Evolutionary conservation across 352 stramenopile genomes (phyloP), one percentile per base, ranked within the genome.

Genomic region (Blastocystis sp.): DNA sequence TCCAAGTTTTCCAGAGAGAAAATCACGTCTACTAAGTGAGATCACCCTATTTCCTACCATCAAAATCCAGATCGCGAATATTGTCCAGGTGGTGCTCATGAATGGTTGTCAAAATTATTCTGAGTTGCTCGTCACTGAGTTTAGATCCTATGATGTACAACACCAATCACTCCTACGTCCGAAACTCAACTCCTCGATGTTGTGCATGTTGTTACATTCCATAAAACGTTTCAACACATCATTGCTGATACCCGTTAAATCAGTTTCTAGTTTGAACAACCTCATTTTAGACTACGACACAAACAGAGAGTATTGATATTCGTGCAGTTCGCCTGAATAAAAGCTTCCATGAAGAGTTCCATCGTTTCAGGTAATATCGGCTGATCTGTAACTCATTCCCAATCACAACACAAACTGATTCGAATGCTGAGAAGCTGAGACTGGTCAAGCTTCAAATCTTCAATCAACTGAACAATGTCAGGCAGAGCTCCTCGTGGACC

Each of bases 381-480:
- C 18, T 43, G 53, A 53, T 68, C 73, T 85, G 54, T 5, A 30
- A 26, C 65, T 18, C 43, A 18, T 24, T 18, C 11, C 20, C 7
- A 30, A 24, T 26, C 9, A 26, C 6, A 18, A 26, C 16, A 9
- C 73, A 2, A 26, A 85, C 73, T 85, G 3, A 85, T 65, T 9
- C 73, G 73, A 69, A 85, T 85, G 16, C 73, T 85, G 34, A 85
- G 39, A n/a, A 85, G 50, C n/a, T 68, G 18, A 39, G 73, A 85
- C 24, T 85, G 73, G 26, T 85, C 73, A 9, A 64, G n/a, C 34
- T 65, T 62, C 45, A 85, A 45, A 24, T 85, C 73, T 53, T 69
- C 45, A 45, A 85, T 85, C 53, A 85, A 43, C 53, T 85, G 73
- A 24, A 66, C 16, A 30, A 85, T 68, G 16, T 26, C 73, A 16